Conservation (phyloP, 2,329 filamentous ascomycete genomes). For the Fusarium pseudoanthophilum region DNA sequence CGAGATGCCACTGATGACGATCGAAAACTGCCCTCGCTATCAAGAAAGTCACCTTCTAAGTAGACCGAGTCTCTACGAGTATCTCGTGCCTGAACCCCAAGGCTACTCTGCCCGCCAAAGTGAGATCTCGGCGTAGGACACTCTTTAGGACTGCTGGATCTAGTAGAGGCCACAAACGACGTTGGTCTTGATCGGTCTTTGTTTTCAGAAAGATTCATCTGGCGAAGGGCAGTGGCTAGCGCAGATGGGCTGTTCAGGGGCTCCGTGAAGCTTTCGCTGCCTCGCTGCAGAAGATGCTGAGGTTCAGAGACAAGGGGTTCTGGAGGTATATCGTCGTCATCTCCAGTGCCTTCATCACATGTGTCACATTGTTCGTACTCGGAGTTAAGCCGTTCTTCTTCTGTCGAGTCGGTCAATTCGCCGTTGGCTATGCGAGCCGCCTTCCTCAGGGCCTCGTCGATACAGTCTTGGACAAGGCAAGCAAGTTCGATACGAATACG, state of each 20-base stretch:
- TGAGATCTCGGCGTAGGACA: conserved; percentile 92
- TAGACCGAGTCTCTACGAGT: conserved; percentile 82
- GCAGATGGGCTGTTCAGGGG: conserved; percentile 58
- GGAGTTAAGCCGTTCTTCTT: conserved; percentile 61
- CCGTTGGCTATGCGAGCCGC: conserved; percentile 89
- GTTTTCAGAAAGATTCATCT: conserved; percentile 50
- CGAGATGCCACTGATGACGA: conserved; percentile 81
- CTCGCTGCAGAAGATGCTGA: conserved; percentile 17
- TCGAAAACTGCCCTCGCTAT: conserved; percentile 88
- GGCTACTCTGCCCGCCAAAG: conserved; percentile 66
- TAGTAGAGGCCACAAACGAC: conserved; percentile 73
- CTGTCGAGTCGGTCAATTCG: conserved; percentile 80
- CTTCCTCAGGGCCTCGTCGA: conserved; percentile 89
- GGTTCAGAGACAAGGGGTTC: conserved; percentile 29
- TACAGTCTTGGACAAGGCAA: conserved; percentile 92
- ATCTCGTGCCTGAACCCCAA: conserved; percentile 65
- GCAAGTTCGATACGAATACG: conserved; percentile 95
- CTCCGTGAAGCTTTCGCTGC: conserved; percentile 34
- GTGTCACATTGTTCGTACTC: conserved; percentile 40
- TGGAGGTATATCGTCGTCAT: conserved; percentile 30
- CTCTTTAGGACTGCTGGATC: conserved; percentile 90
- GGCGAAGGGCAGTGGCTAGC: conserved; percentile 64
- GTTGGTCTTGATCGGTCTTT: conserved; percentile 60
- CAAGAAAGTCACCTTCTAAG: conserved; percentile 83
- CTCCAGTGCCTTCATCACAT: conserved; percentile 52